Percentiles rank a stretch among this genome's conserved stretches.
phyloP scores from a whole-genome alignment of 805 yeast species.

The Sungouiozyma ichnusensis region DNA sequence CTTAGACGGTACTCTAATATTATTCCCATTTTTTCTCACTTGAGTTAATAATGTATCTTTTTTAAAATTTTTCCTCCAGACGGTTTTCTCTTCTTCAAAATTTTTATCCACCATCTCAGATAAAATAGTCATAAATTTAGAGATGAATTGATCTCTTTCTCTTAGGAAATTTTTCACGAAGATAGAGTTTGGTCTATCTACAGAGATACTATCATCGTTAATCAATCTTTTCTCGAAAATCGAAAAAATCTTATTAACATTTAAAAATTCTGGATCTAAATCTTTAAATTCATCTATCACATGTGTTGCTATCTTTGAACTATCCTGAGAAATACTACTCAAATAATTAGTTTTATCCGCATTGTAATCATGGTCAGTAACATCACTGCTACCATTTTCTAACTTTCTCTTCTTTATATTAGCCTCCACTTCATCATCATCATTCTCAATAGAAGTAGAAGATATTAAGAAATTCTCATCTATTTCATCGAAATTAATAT shows the following conservation, averaged over 20 bases:
- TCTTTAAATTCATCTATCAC: constrained; percentile 19
- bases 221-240: constrained; percentile 6
- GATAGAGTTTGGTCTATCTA: constrained; percentile 18
- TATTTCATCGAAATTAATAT: constrained; percentile 8
- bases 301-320: no score
- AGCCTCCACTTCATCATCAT: constrained; percentile 4
- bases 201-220: constrained; percentile 6
- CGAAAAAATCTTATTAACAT: constrained; percentile 14
- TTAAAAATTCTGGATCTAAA: constrained; percentile 22
- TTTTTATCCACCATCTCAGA: neutral
- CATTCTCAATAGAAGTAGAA: constrained; percentile 1
- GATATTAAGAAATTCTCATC: neutral
- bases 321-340: neutral
- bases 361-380: neutral
- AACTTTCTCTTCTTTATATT: constrained; percentile 1
- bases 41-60: neutral
- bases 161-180: constrained; percentile 15
- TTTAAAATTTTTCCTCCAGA: constrained; percentile 7
- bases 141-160: constrained; percentile 17
- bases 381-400: constrained; percentile 2
- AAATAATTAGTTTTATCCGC: neutral
- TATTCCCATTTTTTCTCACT: neutral
- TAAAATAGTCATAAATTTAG: constrained; percentile 15
- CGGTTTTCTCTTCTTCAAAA: neutral
- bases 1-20: constrained; percentile 14